Evolutionary conservation across 2,329 filamentous ascomycete species (phyloP).

Genomic region (Aspergillus sp.): DNA sequence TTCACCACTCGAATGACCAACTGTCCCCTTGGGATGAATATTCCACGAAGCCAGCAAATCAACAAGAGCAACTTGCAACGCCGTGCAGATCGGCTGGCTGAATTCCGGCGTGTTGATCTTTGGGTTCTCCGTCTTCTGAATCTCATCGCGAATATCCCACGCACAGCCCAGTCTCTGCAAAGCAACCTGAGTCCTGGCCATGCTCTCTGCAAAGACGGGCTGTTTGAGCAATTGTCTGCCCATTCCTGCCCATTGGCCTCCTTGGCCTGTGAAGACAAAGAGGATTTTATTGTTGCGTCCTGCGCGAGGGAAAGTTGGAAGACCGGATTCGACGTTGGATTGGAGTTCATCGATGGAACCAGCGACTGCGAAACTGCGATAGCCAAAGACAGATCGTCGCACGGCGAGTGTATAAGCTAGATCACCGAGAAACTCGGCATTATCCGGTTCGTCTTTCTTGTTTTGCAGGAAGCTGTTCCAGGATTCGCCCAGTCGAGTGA

Average conservation of each 20-base stretch:
- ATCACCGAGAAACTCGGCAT: conserved; percentile 11
- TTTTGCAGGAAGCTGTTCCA: no score
- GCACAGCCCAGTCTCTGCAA: background rate
- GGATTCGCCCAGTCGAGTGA: no score
- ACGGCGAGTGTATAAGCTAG: conserved; percentile 21
- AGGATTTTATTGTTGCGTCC: background rate
- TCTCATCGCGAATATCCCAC: background rate
- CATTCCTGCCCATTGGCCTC: conserved; percentile 16
- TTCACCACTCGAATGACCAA: conserved; percentile 29
- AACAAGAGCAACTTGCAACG: conserved; percentile 25
- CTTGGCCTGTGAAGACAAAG: conserved; percentile 18
- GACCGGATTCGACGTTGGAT: conserved; percentile 13
- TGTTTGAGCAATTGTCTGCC: conserved; percentile 14
- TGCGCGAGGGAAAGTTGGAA: conserved; percentile 10
- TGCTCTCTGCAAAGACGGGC: conserved; percentile 12
- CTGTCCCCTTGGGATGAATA: conserved; percentile 17
- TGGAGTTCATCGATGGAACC: conserved; percentile 3
- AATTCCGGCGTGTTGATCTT: background rate
- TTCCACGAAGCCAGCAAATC: conserved; percentile 23
- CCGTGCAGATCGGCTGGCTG: conserved; percentile 24
- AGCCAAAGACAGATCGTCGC: conserved; percentile 20
- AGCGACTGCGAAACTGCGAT: conserved; percentile 16
- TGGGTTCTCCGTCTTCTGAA: background rate
- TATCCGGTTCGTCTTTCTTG: no score
- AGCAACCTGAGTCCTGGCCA: conserved; percentile 1